Evolutionary conservation across 83 land plant genomes (phyloP), one percentile per base, ranked within the genome.

Genomic region (Picea mariana): DNA sequence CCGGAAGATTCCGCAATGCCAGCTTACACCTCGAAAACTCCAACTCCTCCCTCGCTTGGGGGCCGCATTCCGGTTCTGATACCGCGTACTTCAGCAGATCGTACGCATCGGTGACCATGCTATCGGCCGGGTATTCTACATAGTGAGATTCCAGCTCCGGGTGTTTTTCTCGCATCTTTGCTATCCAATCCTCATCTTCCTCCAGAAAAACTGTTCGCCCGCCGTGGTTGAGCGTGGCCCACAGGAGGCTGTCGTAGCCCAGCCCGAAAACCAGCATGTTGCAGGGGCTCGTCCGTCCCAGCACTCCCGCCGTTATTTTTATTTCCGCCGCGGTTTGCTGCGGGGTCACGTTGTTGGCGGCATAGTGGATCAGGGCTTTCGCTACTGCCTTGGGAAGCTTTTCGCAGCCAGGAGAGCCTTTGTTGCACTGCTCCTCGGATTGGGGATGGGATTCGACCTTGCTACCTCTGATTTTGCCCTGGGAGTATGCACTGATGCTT

Each of bases 241-340:
- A 85, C 27, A 62, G 24, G 13, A 85, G 82, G 69, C 87, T 84
- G 21, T 93, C 88, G 23, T 82, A 75, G 20, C 86, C 84, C 58
- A 93, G 82, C 64, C 98, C 98, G 64, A 93, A 93, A 47, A 95
- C 72, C 58, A 95, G 96, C 59, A 95, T 86, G 78, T 95, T 93
- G 90, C 96, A 92, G 20, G 98, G 95, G 31, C 87, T 81, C 60
- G 66, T 81, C 34, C 58, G 20, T 23, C 64, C 66, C n/a, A 92
- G 81, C 0, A 92, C 85, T 2, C 42, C 47, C 55, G 92, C 84
- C 6, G 94, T 78, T 59, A 90, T 86, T 12, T 85, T 83, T 55
- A 92, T 90, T 68, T 92, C 94, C 13, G 75, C 85, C 24, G 66
- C 63, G 0, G 89, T 92, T 75, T 92, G 94, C 79, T 92, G 94